Conservation (phyloP, 1,284 basidiomycete genomes). For the Trametes hirsuta region DNA sequence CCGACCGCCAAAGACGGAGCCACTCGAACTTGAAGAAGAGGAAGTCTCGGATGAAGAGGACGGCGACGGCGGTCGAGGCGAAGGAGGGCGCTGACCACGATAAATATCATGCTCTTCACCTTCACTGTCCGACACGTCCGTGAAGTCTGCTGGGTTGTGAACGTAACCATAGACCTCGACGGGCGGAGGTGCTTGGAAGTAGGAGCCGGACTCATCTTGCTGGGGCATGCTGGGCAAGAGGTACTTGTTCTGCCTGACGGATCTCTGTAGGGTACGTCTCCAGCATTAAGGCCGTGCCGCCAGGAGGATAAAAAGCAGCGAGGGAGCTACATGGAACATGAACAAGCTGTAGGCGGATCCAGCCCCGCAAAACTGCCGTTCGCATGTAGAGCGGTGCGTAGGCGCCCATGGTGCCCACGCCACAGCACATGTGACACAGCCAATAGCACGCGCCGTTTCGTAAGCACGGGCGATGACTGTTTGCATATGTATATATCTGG, state of each 20-base stretch:
- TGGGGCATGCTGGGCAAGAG: slow-evolving; percentile 14
- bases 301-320: slow-evolving; percentile 3
- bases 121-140: slow-evolving; percentile 30
- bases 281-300: slow-evolving; percentile 19
- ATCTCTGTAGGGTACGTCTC: slow-evolving; percentile 2
- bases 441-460: not conserved
- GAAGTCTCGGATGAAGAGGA: slow-evolving; percentile 47
- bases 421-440: not conserved
- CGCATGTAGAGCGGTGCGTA: not conserved
- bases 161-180: slow-evolving; percentile 26
- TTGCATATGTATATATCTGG: not conserved
- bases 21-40: slow-evolving; percentile 37
- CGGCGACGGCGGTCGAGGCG: slow-evolving; percentile 34
- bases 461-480: not conserved
- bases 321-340: slow-evolving; percentile 24
- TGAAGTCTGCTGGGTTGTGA: slow-evolving; percentile 17
- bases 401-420: slow-evolving; percentile 4
- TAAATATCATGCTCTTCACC: slow-evolving; percentile 58
- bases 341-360: slow-evolving; percentile 3
- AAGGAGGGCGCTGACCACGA: slow-evolving; percentile 51
- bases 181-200: slow-evolving; percentile 16
- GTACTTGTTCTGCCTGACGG: not conserved
- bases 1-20: slow-evolving; percentile 39
- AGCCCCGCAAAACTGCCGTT: slow-evolving; percentile 6
- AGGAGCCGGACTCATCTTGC: slow-evolving; percentile 17